Evolutionary conservation across 176 grass and related monocot genomes (phyloP).

Genomic region (Juncus effusus): DNA sequence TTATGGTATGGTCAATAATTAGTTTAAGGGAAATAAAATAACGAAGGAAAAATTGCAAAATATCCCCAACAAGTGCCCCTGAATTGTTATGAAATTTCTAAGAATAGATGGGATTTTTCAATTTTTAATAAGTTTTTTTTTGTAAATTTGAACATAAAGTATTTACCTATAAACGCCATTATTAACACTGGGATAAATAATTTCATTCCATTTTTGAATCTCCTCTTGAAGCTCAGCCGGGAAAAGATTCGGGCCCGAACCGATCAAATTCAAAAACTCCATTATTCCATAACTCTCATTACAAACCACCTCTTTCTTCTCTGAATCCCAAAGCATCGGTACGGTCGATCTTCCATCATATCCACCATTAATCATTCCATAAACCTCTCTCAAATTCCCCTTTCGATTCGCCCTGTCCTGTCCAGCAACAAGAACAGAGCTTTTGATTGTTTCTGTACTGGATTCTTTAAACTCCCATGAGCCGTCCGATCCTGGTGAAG

Average conservation of each 20-base stretch:
- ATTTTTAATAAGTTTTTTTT: too few relatives aligned
- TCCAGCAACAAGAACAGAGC: slow-evolving; percentile 25
- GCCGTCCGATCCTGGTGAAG: slow-evolving; percentile 57
- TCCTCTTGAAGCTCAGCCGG: slow-evolving; percentile 58
- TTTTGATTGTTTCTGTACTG: neutral
- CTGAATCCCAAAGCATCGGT: slow-evolving; percentile 81
- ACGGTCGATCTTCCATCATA: slow-evolving; percentile 79
- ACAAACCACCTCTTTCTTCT: slow-evolving; percentile 70
- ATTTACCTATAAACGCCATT: slow-evolving; percentile 70
- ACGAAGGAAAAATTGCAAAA: neutral
- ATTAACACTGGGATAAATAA: slow-evolving; percentile 82
- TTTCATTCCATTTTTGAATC: slow-evolving; percentile 72
- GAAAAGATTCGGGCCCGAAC: slow-evolving; percentile 39
- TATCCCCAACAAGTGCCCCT: neutral
- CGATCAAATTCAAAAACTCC: slow-evolving; percentile 59
- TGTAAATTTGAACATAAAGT: too few relatives aligned
- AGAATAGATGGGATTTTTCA: too few relatives aligned
- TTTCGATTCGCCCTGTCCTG: slow-evolving; percentile 54
- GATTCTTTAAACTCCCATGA: slow-evolving; percentile 54
- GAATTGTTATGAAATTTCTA: too few relatives aligned
- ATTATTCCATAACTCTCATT: slow-evolving; percentile 95
- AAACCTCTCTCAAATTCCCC: slow-evolving; percentile 80
- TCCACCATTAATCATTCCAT: slow-evolving; percentile 49
- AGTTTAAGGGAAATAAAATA: neutral
- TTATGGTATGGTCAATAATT: neutral